phyloP scores from a whole-genome alignment of 164 flowering plant genomes.

The Litsea cubeba region DNA sequence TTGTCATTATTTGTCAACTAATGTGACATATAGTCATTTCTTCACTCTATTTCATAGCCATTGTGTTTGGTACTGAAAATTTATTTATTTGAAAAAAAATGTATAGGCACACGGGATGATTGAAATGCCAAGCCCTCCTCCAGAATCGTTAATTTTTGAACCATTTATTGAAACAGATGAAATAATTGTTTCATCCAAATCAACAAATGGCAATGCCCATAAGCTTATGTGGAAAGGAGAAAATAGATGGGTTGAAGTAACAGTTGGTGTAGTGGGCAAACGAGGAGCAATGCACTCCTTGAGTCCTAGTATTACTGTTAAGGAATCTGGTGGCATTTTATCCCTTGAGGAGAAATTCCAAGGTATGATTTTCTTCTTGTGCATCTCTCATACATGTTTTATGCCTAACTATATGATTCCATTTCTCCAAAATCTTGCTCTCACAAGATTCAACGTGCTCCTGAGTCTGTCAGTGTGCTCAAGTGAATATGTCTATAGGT shows the following conservation, averaged over 20 bases:
- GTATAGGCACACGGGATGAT: conserved; percentile 74
- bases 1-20: too few relatives aligned
- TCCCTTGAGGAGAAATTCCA: conserved; percentile 96
- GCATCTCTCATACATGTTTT: not conserved
- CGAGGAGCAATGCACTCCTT: conserved; percentile 72
- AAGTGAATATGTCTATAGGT: too few relatives aligned
- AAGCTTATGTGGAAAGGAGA: conserved; percentile 62
- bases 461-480: too few relatives aligned
- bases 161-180: conserved; percentile 90
- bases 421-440: not conserved
- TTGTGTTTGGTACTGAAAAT: too few relatives aligned
- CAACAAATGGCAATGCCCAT: conserved; percentile 26
- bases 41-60: too few relatives aligned
- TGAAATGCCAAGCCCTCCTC: conserved; percentile 93
- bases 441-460: too few relatives aligned
- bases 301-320: conserved; percentile 87
- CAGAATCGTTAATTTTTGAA: conserved; percentile 76
- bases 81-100: not conserved
- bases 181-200: conserved; percentile 56
- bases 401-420: not conserved
- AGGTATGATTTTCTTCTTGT: conserved; percentile 33
- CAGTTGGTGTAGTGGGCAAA: conserved; percentile 84
- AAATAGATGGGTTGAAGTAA: conserved; percentile 87
- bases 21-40: too few relatives aligned
- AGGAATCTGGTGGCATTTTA: conserved; percentile 81